phyloP scores from a whole-genome alignment of 257 asterid species.

The Fraxinus pennsylvanica region DNA sequence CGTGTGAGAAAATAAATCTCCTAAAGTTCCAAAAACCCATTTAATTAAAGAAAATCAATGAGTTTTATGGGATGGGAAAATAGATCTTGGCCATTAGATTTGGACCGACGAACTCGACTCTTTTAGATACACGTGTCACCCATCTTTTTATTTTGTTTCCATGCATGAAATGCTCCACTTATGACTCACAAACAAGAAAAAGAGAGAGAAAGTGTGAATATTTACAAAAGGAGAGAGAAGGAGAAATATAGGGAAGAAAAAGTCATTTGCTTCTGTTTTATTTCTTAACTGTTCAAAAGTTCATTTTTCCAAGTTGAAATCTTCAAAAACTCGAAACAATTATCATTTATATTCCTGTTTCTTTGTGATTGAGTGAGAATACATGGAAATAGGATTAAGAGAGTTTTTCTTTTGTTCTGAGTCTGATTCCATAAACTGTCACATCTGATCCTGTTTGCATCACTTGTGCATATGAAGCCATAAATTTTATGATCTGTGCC shows the following conservation, averaged over 20 bases:
- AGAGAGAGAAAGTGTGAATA: neutral
- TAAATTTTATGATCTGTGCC: conserved; percentile 33
- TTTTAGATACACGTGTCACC: conserved; percentile 31
- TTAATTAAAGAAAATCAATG: neutral
- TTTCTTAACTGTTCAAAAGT: conserved; percentile 29
- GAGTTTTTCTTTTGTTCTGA: conserved; percentile 13
- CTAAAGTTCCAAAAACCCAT: neutral
- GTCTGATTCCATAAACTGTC: conserved; percentile 45
- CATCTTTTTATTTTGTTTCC: conserved; percentile 28
- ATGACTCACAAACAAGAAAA: conserved; percentile 22
- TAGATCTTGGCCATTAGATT: conserved; percentile 29
- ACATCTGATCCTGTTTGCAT: conserved; percentile 34
- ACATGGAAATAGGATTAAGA: conserved; percentile 27
- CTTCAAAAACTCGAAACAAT: conserved; percentile 6
- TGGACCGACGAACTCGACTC: conserved; percentile 27
- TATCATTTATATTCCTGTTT: conserved; percentile 14
- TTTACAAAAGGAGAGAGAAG: neutral
- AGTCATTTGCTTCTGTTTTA: conserved; percentile 38
- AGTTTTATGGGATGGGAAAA: neutral
- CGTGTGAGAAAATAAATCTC: neutral
- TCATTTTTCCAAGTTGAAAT: conserved; percentile 9
- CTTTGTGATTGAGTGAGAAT: neutral
- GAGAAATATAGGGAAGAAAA: conserved; percentile 33
- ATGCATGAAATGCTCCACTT: conserved; percentile 42
- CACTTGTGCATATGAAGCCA: conserved; percentile 5